These are phyloP conservation scores for Chrysanthemum makinoi DNA, from an alignment of 129 eudicot species.

Conservation along the genomic window DNA sequence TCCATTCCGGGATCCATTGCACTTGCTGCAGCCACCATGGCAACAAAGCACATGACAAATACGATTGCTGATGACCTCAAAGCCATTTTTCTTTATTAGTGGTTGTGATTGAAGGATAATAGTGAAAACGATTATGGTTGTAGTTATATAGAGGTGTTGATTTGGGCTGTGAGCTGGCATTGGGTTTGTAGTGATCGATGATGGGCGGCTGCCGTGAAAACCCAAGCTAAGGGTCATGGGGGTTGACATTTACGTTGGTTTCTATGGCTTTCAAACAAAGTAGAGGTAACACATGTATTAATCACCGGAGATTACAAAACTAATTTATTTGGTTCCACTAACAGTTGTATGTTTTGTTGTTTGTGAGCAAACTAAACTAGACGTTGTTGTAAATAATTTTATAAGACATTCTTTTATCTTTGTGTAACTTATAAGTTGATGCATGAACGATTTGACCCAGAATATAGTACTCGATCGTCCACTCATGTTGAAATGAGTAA, in stretches of 20 bases:
- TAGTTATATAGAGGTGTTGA: constrained; percentile 24
- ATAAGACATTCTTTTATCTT: too few species aligned
- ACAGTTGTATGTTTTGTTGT: background rate
- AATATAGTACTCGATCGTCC: too few species aligned
- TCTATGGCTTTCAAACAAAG: constrained; percentile 18
- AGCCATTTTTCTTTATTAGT: constrained; percentile 19
- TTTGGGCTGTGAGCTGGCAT: constrained; percentile 11
- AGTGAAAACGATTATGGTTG: constrained; percentile 15
- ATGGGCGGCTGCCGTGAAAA: constrained; percentile 29
- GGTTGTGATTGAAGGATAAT: background rate
- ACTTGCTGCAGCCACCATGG: constrained; percentile 23
- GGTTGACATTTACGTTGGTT: constrained; percentile 20
- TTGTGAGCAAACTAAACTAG: background rate
- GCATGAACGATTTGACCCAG: too few species aligned
- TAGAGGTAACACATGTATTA: background rate
- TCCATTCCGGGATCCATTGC: constrained; percentile 39
- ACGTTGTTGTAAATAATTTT: background rate
- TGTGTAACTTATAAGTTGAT: too few species aligned
- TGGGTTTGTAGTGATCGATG: constrained; percentile 35
- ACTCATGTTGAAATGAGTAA: too few species aligned
- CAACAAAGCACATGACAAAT: constrained; percentile 21
- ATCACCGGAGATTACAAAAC: background rate
- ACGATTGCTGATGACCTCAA: constrained; percentile 18
- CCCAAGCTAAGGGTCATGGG: constrained; percentile 31
- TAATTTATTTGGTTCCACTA: background rate